Conservation (phyloP, 2,329 filamentous ascomycete species). For the Monosporascus sp. region DNA sequence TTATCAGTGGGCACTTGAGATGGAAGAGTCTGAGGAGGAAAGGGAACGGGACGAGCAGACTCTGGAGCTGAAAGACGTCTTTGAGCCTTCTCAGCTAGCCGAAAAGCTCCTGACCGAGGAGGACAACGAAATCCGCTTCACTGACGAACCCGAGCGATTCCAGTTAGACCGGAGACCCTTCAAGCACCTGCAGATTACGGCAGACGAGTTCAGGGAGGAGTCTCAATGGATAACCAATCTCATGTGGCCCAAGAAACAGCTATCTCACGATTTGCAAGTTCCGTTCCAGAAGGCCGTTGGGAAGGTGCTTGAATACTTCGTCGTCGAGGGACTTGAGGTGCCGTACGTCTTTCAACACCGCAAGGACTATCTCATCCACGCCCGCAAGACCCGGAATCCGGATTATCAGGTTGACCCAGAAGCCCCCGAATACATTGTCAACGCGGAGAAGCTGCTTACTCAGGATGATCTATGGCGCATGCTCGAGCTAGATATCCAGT, state of each 20-base stretch:
- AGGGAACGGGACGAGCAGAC: conserved; percentile 73
- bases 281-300: conserved; percentile 84
- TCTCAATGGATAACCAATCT: conserved; percentile 86
- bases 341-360: conserved; percentile 98
- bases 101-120: conserved; percentile 95
- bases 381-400: conserved; percentile 61
- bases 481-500: conserved; percentile 91
- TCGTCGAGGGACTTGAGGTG: conserved; percentile 89
- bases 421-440: conserved; percentile 65
- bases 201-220: conserved; percentile 87
- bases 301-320: conserved; percentile 92
- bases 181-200: conserved; percentile 70
- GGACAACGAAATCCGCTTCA: conserved; percentile 83
- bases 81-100: conserved; percentile 89
- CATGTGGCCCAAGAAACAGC: conserved; percentile 80
- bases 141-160: conserved; percentile 89
- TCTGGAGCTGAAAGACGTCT: conserved; percentile 93
- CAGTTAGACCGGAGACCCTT: conserved; percentile 88
- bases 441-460: conserved; percentile 80
- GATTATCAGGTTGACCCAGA: conserved; percentile 60
- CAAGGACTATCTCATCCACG: conserved; percentile 94
- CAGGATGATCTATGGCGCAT: conserved; percentile 95
- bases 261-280: conserved; percentile 64
- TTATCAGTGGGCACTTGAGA: conserved; percentile 87
- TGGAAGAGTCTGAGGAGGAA: conserved; percentile 81